Conservation (phyloP, 2,329 filamentous ascomycete species). For the Penicillium palitans region DNA sequence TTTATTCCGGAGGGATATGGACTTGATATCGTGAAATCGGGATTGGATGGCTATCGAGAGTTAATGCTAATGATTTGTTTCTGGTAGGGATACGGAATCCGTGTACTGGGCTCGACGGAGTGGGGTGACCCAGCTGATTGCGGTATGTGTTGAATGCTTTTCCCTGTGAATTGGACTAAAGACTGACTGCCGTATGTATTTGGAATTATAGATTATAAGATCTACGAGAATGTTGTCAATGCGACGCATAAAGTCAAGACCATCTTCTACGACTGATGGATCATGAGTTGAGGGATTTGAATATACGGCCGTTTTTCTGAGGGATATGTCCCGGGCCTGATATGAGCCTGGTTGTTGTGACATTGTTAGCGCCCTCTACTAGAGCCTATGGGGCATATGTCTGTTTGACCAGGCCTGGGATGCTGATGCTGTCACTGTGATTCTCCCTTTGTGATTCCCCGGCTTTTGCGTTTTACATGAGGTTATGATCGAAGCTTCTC, state of each 20-base stretch:
- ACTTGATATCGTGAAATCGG: not conserved
- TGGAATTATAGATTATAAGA: conserved; percentile 63
- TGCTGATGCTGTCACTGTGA: not conserved
- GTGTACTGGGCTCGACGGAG: conserved; percentile 44
- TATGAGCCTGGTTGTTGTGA: not conserved
- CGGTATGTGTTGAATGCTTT: conserved; percentile 31
- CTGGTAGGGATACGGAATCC: conserved; percentile 40
- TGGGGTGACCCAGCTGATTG: conserved; percentile 45
- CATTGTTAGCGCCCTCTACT: not conserved
- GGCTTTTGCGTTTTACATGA: conserved; percentile 9
- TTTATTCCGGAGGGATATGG: not conserved
- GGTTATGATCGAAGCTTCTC: conserved; percentile 8
- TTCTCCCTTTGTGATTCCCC: conserved; percentile 4
- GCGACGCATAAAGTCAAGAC: conserved; percentile 77
- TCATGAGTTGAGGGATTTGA: conserved; percentile 1
- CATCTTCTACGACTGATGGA: conserved; percentile 65
- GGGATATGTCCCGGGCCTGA: not conserved
- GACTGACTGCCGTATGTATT: not conserved
- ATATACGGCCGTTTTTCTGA: not conserved
- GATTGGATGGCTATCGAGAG: not conserved
- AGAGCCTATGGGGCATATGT: not conserved
- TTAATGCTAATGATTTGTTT: conserved; percentile 4
- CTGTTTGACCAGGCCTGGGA: not conserved
- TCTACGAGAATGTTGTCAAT: conserved; percentile 78
- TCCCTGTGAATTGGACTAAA: not conserved